Base-by-base conservation (phyloP, 2,329 filamentous ascomycete species). In the Cercospora berteroae region DNA sequence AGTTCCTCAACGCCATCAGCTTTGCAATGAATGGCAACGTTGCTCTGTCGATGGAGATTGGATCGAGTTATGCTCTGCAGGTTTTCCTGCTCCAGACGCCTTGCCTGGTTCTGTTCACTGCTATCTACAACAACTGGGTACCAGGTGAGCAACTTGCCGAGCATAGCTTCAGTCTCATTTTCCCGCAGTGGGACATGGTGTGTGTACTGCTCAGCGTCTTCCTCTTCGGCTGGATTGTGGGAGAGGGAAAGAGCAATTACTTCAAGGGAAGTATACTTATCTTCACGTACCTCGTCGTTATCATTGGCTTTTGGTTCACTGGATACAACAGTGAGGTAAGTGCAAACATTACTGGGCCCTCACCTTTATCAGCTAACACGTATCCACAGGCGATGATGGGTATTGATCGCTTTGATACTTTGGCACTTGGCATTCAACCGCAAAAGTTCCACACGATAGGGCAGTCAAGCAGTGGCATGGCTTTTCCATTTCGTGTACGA, bases 21-120 rank as follows among this genome's bases (percentile, higher is more conserved):
- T 99, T 99, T 78, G 95, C 95, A 63, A 99, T 99, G 94, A 98
- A 99, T 77, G 95, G 95, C 68, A 99, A 99, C 79, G 98, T 99
- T 79, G 95, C 95, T 0, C 83, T 99, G 18, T 97, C 93, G 42
- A 99, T 99, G 95, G 95, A 99, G 77, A 99, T 99, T 73, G 95
- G 95, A 72, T 97, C 94, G 0, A 94, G 94, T 2, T 99, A 99
- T 77, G 95, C 95, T 1, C 84, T 99, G 52, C 95, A 99, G 80
- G 95, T 99, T 60, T 97, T 94, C 77, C 85, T 99, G 29, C 85
- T 99, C 20, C 95, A 99, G 77, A 94, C 98, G 20, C 95, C 95
- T 0, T 93, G 93, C 0, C 84, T 99, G 1, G 94, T 99, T 1
- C 84, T 97, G 50, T 99, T 94, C 84, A 96, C 92, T 67, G 94